Conservation (phyloP, 768 basidiomycete species). For the Gymnopilus dilepis region DNA sequence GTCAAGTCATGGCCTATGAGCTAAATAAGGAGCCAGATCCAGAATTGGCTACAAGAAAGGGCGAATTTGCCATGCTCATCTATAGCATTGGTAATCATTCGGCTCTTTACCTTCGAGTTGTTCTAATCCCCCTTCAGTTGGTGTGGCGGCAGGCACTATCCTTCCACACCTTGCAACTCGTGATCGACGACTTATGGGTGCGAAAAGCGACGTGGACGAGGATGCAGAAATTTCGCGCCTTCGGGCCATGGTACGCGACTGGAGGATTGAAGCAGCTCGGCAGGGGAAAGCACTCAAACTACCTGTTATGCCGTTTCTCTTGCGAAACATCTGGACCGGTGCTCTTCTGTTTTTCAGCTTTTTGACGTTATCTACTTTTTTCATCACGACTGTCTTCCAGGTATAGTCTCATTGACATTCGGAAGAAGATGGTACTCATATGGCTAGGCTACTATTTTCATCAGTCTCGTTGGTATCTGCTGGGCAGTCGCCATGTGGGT, state of each 20-base stretch:
- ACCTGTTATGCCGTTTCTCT: slow-evolving; percentile 88
- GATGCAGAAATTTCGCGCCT: slow-evolving; percentile 77
- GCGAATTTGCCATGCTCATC: slow-evolving; percentile 87
- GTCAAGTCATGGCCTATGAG: slow-evolving; percentile 91
- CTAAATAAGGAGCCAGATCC: slow-evolving; percentile 73
- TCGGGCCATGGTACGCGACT: slow-evolving; percentile 71
- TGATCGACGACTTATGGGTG: slow-evolving; percentile 78
- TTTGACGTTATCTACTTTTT: slow-evolving; percentile 85
- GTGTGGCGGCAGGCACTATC: slow-evolving; percentile 79
- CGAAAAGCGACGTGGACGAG: slow-evolving; percentile 73
- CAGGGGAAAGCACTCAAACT: slow-evolving; percentile 76
- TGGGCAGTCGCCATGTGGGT: slow-evolving; percentile 99
- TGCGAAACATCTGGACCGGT: slow-evolving; percentile 93
- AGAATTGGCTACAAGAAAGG: slow-evolving; percentile 83
- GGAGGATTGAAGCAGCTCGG: slow-evolving; percentile 84
- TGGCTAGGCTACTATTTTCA: slow-evolving; percentile 75
- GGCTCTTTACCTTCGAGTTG: not conserved
- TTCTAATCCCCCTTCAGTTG: slow-evolving; percentile 56
- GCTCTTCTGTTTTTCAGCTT: slow-evolving; percentile 81
- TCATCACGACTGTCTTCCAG: slow-evolving; percentile 79
- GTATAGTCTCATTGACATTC: slow-evolving; percentile 38
- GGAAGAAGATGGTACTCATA: not conserved
- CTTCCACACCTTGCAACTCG: slow-evolving; percentile 84
- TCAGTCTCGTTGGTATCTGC: slow-evolving; percentile 87
- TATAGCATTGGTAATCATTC: slow-evolving; percentile 79